Conservation (phyloP, 1,284 basidiomycete genomes). For the Naganishia cerealis region DNA sequence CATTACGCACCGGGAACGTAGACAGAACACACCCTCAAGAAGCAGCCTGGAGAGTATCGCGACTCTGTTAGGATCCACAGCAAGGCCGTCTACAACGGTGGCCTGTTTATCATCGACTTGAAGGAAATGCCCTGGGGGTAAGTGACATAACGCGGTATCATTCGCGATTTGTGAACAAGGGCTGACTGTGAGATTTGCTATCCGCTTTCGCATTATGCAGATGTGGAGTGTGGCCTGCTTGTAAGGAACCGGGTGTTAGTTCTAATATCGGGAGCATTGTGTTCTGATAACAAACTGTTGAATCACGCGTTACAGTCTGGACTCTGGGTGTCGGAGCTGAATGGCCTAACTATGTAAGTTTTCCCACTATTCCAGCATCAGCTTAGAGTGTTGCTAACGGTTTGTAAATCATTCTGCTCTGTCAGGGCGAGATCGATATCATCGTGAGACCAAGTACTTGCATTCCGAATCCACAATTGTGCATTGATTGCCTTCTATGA, state of each 20-base stretch:
- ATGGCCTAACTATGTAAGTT: slow-evolving; percentile 46
- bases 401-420: slow-evolving; percentile 15
- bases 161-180: too few species aligned
- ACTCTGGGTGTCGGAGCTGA: slow-evolving; percentile 45
- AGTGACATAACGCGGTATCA: background rate
- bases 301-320: slow-evolving; percentile 43
- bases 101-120: slow-evolving; percentile 78
- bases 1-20: slow-evolving; percentile 15
- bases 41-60: slow-evolving; percentile 38
- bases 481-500: background rate
- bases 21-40: slow-evolving; percentile 46
- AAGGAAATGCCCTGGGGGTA: slow-evolving; percentile 66
- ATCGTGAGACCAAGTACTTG: slow-evolving; percentile 37
- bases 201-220: slow-evolving; percentile 42
- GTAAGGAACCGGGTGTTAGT: slow-evolving; percentile 37
- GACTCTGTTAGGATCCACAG: slow-evolving; percentile 66
- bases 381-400: background rate
- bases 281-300: slow-evolving; percentile 41
- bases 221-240: slow-evolving; percentile 79
- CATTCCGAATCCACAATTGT: background rate
- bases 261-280: slow-evolving; percentile 52
- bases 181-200: background rate
- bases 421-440: slow-evolving; percentile 52
- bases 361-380: background rate
- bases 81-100: slow-evolving; percentile 65